Conservation (phyloP, 176 grass and related monocot genomes). For the Zea luxurians region DNA sequence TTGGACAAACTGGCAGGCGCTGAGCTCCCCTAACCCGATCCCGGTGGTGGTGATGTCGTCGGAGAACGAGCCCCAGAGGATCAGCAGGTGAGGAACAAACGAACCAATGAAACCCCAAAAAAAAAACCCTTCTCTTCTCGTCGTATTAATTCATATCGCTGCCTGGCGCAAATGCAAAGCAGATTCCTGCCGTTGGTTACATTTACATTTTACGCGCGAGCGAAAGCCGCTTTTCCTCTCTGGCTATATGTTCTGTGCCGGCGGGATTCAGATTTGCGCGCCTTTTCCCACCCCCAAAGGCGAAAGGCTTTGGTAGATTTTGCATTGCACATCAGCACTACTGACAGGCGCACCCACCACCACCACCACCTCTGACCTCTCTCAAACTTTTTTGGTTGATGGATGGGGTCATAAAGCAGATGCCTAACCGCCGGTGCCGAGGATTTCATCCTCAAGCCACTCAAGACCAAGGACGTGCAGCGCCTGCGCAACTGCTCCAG, state of each 20-base stretch:
- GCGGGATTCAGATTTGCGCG: conserved; percentile 21
- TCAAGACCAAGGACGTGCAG: conserved; percentile 65
- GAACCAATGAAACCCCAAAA: too few relatives aligned
- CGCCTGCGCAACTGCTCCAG: conserved; percentile 58
- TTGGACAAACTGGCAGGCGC: conserved; percentile 32
- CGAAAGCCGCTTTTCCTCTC: conserved; percentile 37
- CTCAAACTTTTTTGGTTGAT: neutral
- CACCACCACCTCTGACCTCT: neutral
- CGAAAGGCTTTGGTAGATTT: conserved; percentile 17
- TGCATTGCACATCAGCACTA: conserved; percentile 21
- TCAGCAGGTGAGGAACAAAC: conserved; percentile 62
- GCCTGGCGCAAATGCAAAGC: too few relatives aligned
- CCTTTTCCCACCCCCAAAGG: conserved; percentile 12
- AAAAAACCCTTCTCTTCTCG: too few relatives aligned
- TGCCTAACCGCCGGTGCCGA: conserved; percentile 70
- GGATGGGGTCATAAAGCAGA: conserved; percentile 29
- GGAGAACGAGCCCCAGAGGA: conserved; percentile 94
- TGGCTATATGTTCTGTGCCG: neutral
- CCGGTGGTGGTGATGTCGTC: conserved; percentile 98
- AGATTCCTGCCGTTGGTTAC: too few relatives aligned
- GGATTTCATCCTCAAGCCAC: conserved; percentile 89
- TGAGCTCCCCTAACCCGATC: conserved; percentile 70
- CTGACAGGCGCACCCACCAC: conserved; percentile 1
- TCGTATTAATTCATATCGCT: too few relatives aligned
- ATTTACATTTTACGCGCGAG: too few relatives aligned